Percentiles rank a stretch among this genome's conserved stretches.
Evolutionary conservation across 2,329 filamentous ascomycete species (phyloP).

Genomic region (Pyrenochaeta sp.): DNA sequence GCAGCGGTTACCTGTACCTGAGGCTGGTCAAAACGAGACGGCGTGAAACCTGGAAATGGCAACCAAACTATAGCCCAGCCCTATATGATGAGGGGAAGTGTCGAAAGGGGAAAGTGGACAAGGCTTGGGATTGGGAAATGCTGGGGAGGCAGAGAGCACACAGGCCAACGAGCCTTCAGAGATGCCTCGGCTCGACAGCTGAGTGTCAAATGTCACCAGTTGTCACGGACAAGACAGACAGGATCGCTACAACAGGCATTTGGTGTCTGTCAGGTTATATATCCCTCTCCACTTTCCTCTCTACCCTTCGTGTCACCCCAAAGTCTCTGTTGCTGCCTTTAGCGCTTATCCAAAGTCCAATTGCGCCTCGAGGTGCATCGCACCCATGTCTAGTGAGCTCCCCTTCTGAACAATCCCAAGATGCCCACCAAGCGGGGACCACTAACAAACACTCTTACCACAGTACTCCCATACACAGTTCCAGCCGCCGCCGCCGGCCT

Average conservation of each 20-base stretch:
- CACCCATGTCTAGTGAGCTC: conserved; percentile 19
- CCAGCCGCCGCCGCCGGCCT: conserved; percentile 54
- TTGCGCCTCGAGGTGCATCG: too few species aligned
- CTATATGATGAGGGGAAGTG: conserved; percentile 11
- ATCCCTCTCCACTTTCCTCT: not conserved
- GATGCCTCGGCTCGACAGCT: conserved; percentile 19
- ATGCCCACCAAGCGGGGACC: not conserved
- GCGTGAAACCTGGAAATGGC: not conserved
- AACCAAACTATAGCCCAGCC: not conserved
- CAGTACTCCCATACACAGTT: conserved; percentile 39
- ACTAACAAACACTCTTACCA: conserved; percentile 1
- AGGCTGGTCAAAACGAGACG: not conserved
- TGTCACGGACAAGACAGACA: too few species aligned
- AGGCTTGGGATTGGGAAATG: not conserved
- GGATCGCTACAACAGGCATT: not conserved
- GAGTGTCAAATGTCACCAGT: not conserved
- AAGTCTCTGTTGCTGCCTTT: not conserved
- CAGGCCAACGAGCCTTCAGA: not conserved
- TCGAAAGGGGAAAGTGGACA: not conserved
- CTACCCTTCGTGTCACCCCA: not conserved
- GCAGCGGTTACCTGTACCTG: not conserved
- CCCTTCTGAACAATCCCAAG: not conserved
- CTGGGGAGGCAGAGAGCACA: not conserved
- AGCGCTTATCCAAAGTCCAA: not conserved
- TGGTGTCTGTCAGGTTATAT: not conserved